Conservation (phyloP, 495 filamentous ascomycete genomes). For the Annulohypoxylon bovei region DNA sequence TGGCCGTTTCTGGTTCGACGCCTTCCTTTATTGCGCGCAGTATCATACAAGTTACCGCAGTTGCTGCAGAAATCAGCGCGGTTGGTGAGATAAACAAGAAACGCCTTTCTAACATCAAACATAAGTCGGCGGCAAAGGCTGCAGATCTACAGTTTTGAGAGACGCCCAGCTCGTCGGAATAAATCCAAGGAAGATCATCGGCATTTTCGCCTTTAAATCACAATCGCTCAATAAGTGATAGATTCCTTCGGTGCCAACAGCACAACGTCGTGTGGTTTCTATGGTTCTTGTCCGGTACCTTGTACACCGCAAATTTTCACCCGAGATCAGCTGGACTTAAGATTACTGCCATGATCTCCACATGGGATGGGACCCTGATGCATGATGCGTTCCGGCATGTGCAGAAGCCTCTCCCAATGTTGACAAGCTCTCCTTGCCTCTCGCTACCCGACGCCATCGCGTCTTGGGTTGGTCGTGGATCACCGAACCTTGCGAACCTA, state of each 20-base stretch:
- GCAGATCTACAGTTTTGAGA: conserved; percentile 23
- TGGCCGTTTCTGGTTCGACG: conserved; percentile 38
- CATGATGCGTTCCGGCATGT: conserved; percentile 46
- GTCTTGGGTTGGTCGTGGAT: conserved; percentile 40
- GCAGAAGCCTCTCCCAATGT: conserved; percentile 44
- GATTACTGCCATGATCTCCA: conserved; percentile 45
- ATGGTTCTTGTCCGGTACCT: conserved; percentile 21
- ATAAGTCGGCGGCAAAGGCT: conserved; percentile 1
- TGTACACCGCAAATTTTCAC: conserved; percentile 46
- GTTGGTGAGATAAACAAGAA: conserved; percentile 13
- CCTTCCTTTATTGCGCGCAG: conserved; percentile 34
- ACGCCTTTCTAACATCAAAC: conserved; percentile 8
- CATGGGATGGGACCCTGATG: conserved; percentile 44
- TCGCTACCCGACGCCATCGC: conserved; percentile 40
- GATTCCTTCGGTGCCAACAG: conserved; percentile 25
- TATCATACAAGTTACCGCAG: background rate
- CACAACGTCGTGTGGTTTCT: conserved; percentile 34
- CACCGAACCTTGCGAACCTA: conserved; percentile 32
- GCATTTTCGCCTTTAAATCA: conserved; percentile 13
- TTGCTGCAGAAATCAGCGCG: background rate
- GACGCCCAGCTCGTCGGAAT: conserved; percentile 8
- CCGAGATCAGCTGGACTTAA: conserved; percentile 46
- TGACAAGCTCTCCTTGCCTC: conserved; percentile 38
- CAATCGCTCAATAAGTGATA: conserved; percentile 14
- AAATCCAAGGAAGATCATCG: conserved; percentile 20